phyloP scores from a whole-genome alignment of 2,329 filamentous ascomycete genomes.

The Ascochyta koolunga region DNA sequence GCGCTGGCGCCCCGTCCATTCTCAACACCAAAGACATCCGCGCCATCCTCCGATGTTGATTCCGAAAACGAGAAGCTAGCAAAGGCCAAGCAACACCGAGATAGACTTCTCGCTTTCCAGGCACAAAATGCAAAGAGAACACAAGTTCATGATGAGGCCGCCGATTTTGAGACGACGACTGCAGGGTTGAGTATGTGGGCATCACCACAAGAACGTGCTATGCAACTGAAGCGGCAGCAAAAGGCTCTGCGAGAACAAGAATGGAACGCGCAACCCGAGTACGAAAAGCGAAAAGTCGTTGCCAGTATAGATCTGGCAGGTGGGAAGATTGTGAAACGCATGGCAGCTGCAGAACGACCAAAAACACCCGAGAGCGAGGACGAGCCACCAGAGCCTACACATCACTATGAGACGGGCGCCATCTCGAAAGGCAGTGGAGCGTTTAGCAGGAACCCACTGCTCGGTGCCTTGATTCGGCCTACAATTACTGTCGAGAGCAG shows the following conservation, averaged over 20 bases:
- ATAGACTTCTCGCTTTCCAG: slow-evolving; percentile 81
- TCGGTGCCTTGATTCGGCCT: slow-evolving; percentile 70
- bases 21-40: slow-evolving; percentile 48
- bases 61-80: slow-evolving; percentile 65
- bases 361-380: slow-evolving; percentile 57
- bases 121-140: slow-evolving; percentile 84
- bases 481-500: slow-evolving; percentile 60
- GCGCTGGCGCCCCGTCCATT: slow-evolving; percentile 67
- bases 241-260: slow-evolving; percentile 83
- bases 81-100: slow-evolving; percentile 77
- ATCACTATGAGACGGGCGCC: slow-evolving; percentile 32
- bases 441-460: slow-evolving; percentile 72
- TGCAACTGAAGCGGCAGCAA: slow-evolving; percentile 85
- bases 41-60: slow-evolving; percentile 47
- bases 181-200: slow-evolving; percentile 78
- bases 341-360: slow-evolving; percentile 66
- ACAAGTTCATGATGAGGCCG: slow-evolving; percentile 84
- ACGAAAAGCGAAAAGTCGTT: slow-evolving; percentile 85
- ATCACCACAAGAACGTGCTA: slow-evolving; percentile 78
- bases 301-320: slow-evolving; percentile 83
- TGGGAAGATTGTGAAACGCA: slow-evolving; percentile 75
- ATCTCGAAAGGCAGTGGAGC: slow-evolving; percentile 56
- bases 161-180: slow-evolving; percentile 70
- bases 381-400: slow-evolving; percentile 47
- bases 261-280: slow-evolving; percentile 83